These are phyloP conservation scores for Aspergillus wentii DNA, from an alignment of 495 filamentous ascomycete species.

Conservation along the genomic window DNA sequence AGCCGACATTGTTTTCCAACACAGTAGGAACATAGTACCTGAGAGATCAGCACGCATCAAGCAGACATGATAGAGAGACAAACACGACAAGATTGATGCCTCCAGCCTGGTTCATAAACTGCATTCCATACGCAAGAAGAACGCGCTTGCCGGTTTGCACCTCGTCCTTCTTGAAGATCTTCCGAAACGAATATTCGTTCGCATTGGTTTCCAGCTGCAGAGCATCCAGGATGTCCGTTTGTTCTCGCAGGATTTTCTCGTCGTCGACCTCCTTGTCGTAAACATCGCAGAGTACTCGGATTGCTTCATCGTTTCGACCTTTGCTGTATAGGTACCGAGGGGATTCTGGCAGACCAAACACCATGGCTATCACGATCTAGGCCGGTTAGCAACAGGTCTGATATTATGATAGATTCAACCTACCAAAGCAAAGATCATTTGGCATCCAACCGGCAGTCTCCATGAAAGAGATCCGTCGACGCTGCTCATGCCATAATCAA, in stretches of 20 bases:
- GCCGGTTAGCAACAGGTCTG: no score
- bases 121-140: conserved; percentile 44
- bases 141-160: conserved; percentile 48
- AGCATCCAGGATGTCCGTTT: conserved; percentile 38
- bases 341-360: conserved; percentile 38
- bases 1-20: conserved; percentile 44
- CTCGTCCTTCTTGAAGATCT: conserved; percentile 47
- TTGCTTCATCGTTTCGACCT: conserved; percentile 41
- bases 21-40: no score
- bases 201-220: conserved; percentile 42
- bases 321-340: conserved; percentile 42
- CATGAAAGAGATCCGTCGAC: conserved; percentile 35
- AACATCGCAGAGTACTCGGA: conserved; percentile 47
- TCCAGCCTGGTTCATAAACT: conserved; percentile 45
- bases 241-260: conserved; percentile 39
- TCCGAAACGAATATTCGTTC: no score
- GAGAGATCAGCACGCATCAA: no score
- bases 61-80: no score
- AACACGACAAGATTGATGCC: conserved; percentile 50
- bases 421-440: no score
- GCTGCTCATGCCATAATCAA: conserved; percentile 44
- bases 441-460: conserved; percentile 44
- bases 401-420: no score
- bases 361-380: no score
- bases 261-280: conserved; percentile 37